These are phyloP conservation scores for Lepraria neglecta DNA, from an alignment of 495 filamentous ascomycete species.

Conservation along the genomic window DNA sequence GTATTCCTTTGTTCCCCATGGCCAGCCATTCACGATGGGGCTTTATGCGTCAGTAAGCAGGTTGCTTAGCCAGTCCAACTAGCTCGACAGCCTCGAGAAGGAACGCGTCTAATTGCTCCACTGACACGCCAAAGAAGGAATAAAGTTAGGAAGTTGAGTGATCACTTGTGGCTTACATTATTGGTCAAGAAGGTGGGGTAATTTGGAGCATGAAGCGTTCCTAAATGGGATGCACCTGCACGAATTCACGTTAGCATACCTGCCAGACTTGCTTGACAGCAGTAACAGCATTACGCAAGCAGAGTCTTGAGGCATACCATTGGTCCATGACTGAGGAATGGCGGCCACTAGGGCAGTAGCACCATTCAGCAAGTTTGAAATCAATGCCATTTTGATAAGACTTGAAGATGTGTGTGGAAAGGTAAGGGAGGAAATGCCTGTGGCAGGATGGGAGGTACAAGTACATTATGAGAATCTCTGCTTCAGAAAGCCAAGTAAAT, in stretches of 20 bases:
- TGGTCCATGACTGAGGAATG: slow-evolving; percentile 11
- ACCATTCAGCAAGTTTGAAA: not conserved
- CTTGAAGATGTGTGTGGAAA: too few relatives aligned
- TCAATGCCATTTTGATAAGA: not conserved
- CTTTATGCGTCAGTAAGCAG: not conserved
- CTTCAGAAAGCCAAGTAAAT: too few relatives aligned
- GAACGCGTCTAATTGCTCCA: too few relatives aligned
- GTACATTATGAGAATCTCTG: too few relatives aligned
- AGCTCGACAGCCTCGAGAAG: not conserved
- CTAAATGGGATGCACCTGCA: slow-evolving; percentile 13
- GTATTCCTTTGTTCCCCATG: slow-evolving; percentile 28
- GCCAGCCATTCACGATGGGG: slow-evolving; percentile 24
- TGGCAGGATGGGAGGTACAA: too few relatives aligned
- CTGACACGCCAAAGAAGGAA: too few relatives aligned
- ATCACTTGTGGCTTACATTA: slow-evolving; percentile 11
- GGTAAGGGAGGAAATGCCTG: too few relatives aligned
- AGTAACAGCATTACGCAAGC: too few relatives aligned
- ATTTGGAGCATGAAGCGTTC: slow-evolving; percentile 16
- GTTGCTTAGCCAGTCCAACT: not conserved
- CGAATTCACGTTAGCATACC: not conserved
- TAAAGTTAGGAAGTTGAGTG: too few relatives aligned
- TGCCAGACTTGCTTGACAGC: not conserved
- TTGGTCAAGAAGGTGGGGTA: slow-evolving; percentile 22
- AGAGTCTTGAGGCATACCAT: slow-evolving; percentile 6
- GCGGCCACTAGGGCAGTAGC: slow-evolving; percentile 9